Base-by-base conservation (phyloP, 2,329 filamentous ascomycete species). In the Arthrobotrys sinensis region DNA sequence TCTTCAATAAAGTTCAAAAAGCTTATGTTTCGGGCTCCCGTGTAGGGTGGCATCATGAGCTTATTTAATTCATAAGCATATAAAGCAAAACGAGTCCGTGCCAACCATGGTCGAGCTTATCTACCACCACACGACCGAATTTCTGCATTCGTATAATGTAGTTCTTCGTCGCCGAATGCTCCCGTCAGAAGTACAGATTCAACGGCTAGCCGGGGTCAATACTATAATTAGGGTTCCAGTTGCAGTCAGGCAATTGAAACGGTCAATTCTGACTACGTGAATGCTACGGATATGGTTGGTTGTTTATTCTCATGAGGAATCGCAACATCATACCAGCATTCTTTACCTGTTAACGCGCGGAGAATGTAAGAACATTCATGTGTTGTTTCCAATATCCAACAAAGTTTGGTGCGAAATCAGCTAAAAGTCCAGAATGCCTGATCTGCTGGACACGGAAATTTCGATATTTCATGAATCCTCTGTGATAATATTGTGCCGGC, bases 21-120 rank as follows among this genome's bases (percentile, higher is more conserved):
- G 68, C 68, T 72, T 72, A 72, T 72, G 46, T 72, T 52, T 70
- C 19, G 43, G 32, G 46, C 36, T 38, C 36, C 55, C 40, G 40
- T 63, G 38, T 32, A 63, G 38, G 38, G 57, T 48, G 38, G 38
- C 57, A 63, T 46, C 57, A 32, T 24, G 21, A 24, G 16, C 21
- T 32, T 46, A 32, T 48, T 34, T 14, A 8, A 32, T 32, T 36
- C 24, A 46, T 32, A 48, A 63, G 11, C 43, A 48, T 32, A 46
- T 46, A 32, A 48, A 8, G 38, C 11, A 12, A 46, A 46, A 46
- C 32, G 16, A 60, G 53, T 60, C 34, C 53, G 53, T 60, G 53
- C 36, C 32, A 55, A 14, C 16, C 53, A 60, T 60, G 10, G 14
- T 60, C 16, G 53, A 60, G 53, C 36, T 60, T 60, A 60, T 60